Conservation (phyloP, 306 rosid species). For the Quercus berberidifolia region DNA sequence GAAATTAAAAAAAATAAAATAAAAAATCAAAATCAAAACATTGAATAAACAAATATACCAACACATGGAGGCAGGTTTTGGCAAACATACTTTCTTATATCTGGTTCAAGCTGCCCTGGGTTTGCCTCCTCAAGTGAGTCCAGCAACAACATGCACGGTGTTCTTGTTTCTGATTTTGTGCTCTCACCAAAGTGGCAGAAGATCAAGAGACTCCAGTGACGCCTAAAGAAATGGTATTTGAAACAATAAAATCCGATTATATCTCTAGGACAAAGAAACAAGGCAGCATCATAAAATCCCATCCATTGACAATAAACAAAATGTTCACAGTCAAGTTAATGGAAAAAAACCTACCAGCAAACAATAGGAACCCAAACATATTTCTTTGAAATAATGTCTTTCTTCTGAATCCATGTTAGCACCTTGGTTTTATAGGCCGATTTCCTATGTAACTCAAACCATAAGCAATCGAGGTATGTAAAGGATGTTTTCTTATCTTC, state of each 20-base stretch:
- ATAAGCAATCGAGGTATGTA: slow-evolving; percentile 60
- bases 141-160: slow-evolving; percentile 69
- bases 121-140: slow-evolving; percentile 62
- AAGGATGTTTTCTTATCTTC: slow-evolving; percentile 52
- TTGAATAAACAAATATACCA: neutral
- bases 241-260: slow-evolving; percentile 3
- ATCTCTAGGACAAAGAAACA: neutral
- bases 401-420: slow-evolving; percentile 61
- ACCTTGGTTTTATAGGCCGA: slow-evolving; percentile 46
- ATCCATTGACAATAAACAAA: neutral
- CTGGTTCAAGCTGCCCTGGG: slow-evolving; percentile 68
- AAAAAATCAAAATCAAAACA: neutral
- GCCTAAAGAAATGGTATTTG: slow-evolving; percentile 42
- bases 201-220: slow-evolving; percentile 77
- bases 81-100: slow-evolving; percentile 57
- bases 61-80: slow-evolving; percentile 7
- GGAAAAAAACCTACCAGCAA: slow-evolving; percentile 55
- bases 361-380: slow-evolving; percentile 85
- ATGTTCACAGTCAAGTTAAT: neutral
- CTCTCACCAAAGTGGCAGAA: slow-evolving; percentile 69
- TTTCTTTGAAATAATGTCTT: slow-evolving; percentile 57
- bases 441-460: slow-evolving; percentile 54
- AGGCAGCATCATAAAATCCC: neutral
- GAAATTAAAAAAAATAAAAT: neutral
- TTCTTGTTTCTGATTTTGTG: slow-evolving; percentile 33